Evolutionary conservation across 805 yeast genomes (phyloP), one percentile per base, ranked within the genome.

Genomic region (Ogataea kodamae): DNA sequence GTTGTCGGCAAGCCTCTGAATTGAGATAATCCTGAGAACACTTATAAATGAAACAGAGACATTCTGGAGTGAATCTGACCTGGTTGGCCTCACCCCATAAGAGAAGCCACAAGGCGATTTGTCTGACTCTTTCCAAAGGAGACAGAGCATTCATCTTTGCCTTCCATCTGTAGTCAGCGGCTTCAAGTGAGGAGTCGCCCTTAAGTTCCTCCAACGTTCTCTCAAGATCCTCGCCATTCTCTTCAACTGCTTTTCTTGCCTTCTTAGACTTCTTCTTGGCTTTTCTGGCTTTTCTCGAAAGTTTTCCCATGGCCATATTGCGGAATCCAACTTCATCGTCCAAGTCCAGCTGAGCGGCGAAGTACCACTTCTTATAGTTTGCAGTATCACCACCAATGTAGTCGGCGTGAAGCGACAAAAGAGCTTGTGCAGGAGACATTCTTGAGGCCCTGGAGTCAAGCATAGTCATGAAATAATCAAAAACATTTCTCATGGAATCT

Each of bases 51-150:
- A 84, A 92, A 74, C 96, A 86, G 44, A 92, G 67, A 66, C 83
- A 74, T 70, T 88, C 97, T 5, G 82, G 74, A 37, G 92, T 82
- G 68, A 92, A 92, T 65, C 99, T 83, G 39, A 90, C 95, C 68
- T 84, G 92, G 64, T 84, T 84, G 21, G 92, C 89, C 67, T 84
- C 94, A 68, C 94, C 94, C 94, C 94, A 84, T 49, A 81, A 63
- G 51, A 84, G 67, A 42, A 84, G 66, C 64, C 82, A 84, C 43
- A 84, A 65, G 9, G 89, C 80, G 49, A 84, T 64, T 46, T 83
- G 88, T 64, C 89, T 76, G 35, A 82, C 89, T 62, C 82, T 74
- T 59, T 82, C 90, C 36, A 81, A 64, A n/a, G 92, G 87, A 30
- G 79, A 54, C 50, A 81, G 66, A 18, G 68, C 58, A 54, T 81